These are phyloP conservation scores for Aureobasidium sp. DNA, from an alignment of 2,329 filamentous ascomycete species.

Conservation along the genomic window DNA sequence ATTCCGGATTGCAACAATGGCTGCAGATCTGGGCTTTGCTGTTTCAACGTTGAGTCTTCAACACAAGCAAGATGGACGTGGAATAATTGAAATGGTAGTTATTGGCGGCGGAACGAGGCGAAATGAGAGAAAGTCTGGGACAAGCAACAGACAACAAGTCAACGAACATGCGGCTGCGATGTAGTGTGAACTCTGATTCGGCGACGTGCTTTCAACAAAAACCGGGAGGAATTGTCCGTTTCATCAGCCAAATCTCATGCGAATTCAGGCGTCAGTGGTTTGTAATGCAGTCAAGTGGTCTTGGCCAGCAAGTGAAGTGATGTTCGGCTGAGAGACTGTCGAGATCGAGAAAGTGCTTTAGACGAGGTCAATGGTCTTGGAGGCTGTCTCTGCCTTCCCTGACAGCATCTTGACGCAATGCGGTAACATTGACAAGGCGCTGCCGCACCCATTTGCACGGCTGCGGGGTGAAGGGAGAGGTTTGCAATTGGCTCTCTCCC, in stretches of 20 bases:
- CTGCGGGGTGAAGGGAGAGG: background rate
- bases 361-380: background rate
- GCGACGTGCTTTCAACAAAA: conserved; percentile 4
- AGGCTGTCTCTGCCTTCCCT: background rate
- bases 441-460: background rate
- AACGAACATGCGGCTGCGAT: conserved; percentile 7
- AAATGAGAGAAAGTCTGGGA: background rate
- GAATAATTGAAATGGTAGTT: background rate
- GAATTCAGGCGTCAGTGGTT: background rate
- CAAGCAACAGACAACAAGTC: conserved; percentile 5
- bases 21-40: conserved; percentile 1
- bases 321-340: background rate
- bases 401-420: conserved; percentile 5
- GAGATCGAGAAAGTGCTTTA: background rate
- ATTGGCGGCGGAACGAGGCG: background rate
- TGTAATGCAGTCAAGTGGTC: background rate
- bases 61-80: background rate
- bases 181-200: conserved; percentile 7
- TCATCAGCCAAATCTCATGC: conserved; percentile 1
- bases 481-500: background rate
- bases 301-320: conserved; percentile 1
- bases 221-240: background rate
- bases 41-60: conserved; percentile 4
- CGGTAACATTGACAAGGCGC: background rate
- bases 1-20: background rate